Evolutionary conservation across 345 rosid genomes (phyloP).

Genomic region (Sonneratia alba): DNA sequence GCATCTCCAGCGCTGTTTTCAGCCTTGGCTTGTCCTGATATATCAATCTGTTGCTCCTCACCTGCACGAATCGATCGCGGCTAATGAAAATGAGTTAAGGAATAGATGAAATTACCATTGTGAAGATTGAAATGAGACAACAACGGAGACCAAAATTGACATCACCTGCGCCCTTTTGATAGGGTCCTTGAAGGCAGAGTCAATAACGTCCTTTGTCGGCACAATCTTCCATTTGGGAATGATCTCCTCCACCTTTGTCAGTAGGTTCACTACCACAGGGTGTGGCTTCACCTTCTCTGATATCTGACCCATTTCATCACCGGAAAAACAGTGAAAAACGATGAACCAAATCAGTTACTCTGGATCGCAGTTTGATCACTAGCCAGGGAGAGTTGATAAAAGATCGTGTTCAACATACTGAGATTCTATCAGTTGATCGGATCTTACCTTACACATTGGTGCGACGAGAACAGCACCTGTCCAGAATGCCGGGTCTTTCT

Average conservation of each 20-base stretch:
- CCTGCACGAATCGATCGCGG: slow-evolving; percentile 24
- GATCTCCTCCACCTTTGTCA: slow-evolving; percentile 71
- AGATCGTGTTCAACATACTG: not conserved
- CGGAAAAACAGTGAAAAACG: not conserved
- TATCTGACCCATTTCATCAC: slow-evolving; percentile 32
- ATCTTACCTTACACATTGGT: slow-evolving; percentile 92
- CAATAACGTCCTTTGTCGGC: slow-evolving; percentile 80
- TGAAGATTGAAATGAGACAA: not conserved
- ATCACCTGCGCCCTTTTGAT: slow-evolving; percentile 66
- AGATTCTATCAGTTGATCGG: not conserved
- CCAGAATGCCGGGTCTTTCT: slow-evolving; percentile 69
- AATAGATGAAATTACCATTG: not conserved
- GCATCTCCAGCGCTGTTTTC: slow-evolving; percentile 92
- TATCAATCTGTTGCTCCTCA: slow-evolving; percentile 78
- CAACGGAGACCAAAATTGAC: not conserved
- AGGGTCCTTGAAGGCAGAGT: slow-evolving; percentile 74
- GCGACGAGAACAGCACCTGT: slow-evolving; percentile 89
- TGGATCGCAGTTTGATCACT: too few relatives aligned
- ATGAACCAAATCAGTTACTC: too few relatives aligned
- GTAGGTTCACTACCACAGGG: slow-evolving; percentile 60
- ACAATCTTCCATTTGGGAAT: slow-evolving; percentile 98
- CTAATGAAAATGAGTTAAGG: not conserved
- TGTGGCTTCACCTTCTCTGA: slow-evolving; percentile 95
- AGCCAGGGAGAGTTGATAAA: not conserved
- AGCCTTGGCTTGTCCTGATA: slow-evolving; percentile 95